A percentile compares a stretch with the other conserved stretches of the same genome.
Conservation (phyloP, 495 filamentous ascomycete genomes). For the Hyaloscypha bicolor region DNA sequence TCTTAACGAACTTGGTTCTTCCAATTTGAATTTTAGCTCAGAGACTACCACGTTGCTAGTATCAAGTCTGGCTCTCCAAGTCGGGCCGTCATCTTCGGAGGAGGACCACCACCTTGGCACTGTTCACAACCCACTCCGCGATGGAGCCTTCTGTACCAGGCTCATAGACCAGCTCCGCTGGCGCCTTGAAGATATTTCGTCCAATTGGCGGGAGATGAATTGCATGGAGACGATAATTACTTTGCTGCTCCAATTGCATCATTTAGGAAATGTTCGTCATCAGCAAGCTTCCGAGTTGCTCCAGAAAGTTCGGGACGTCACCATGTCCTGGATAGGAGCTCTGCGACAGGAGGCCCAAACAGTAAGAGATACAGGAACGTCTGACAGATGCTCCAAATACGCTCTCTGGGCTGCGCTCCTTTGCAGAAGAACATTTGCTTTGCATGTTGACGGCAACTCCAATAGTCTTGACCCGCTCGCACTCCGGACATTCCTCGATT, state of each 20-base stretch:
- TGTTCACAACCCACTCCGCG: slow-evolving; percentile 48
- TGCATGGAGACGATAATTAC: slow-evolving; percentile 53
- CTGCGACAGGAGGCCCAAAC: slow-evolving; percentile 48
- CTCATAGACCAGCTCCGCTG: slow-evolving; percentile 44
- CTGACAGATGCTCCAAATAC: slow-evolving; percentile 40
- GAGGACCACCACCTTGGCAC: slow-evolving; percentile 37
- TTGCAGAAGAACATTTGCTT: slow-evolving; percentile 50
- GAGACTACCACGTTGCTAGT: slow-evolving; percentile 47
- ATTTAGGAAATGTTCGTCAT: slow-evolving; percentile 11
- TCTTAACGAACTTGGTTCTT: slow-evolving; percentile 52
- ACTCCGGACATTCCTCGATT: slow-evolving; percentile 36
- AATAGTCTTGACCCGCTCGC: slow-evolving; percentile 10
- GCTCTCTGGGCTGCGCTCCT: slow-evolving; percentile 52
- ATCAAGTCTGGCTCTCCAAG: slow-evolving; percentile 42
- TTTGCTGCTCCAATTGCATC: slow-evolving; percentile 37
- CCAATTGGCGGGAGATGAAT: slow-evolving; percentile 52
- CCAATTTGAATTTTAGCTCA: slow-evolving; percentile 55
- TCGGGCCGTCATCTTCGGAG: slow-evolving; percentile 41
- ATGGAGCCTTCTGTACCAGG: slow-evolving; percentile 45
- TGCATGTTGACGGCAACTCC: slow-evolving; percentile 24
- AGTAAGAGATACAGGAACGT: slow-evolving; percentile 40
- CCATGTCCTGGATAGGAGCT: slow-evolving; percentile 44
- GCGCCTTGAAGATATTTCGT: slow-evolving; percentile 42
- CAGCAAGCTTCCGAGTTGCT: slow-evolving; percentile 23
- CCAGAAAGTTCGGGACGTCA: slow-evolving; percentile 25